Base-by-base conservation (phyloP, 768 basidiomycete genomes). In the Rhodotorula graminis region DNA sequence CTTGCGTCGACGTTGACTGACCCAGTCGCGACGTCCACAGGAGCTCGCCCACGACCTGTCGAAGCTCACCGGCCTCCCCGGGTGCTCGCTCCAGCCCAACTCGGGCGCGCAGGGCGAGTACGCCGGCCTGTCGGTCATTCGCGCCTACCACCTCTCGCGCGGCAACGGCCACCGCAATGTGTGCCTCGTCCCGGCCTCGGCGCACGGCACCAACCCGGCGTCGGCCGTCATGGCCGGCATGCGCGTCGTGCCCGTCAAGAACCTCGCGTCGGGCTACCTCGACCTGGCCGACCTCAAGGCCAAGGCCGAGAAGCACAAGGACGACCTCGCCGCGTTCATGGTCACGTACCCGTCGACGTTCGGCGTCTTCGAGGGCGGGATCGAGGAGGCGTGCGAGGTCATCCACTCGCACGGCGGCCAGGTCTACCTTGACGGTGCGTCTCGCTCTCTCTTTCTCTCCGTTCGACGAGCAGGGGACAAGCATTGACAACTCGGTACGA, bases 71-170 rank as follows among this genome's bases (percentile, higher is more conserved):
- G 96, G 96, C n/a, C 96, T 97, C 83, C 86, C 92, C 75, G 88
- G 93, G 29, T 92, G 93, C 71, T 94, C 92, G 1, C 85, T 99
- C n/a, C 96, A 99, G 80, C 96, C 96, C 49, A 99, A 99, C 82
- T 98, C 96, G 23, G 96, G 96, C 57, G 96, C 96, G 27, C 92
- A 93, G 71, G 96, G 96, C 40, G 96, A 99, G 83, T 99, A 94
- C 78, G 87, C 96, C 46, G 96, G 96, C n/a, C 86, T 99, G 31
- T 89, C 87, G 64, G 89, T 97, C 71, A 97, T 99, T 79, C 87
- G 89, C 61, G 94, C 94, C 18, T 99, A 93, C 82, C 93, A 97
- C 78, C 89, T 90, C 80, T 90, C 92, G 65, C 88, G 89, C 31
- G 90, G 90, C 46, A 88, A 98, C 78, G 85, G 84, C 2, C 87